phyloP scores from a whole-genome alignment of 192 early-diverging fungal species.

The Pilobolus umbonatus region DNA sequence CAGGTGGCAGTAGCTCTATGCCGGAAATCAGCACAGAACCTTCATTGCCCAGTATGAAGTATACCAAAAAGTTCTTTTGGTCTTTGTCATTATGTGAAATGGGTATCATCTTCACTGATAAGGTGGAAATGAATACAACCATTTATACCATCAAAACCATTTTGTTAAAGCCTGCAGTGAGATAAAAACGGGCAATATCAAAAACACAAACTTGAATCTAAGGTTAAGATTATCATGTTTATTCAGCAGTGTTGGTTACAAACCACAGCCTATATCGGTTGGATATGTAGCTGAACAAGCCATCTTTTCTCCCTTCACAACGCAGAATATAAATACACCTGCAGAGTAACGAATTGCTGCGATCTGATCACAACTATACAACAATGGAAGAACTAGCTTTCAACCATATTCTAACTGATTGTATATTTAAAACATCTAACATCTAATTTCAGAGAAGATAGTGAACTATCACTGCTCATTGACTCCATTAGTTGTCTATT shows the following conservation, averaged over 20 bases:
- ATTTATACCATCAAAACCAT: not conserved
- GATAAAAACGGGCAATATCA: not conserved
- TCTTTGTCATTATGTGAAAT: not conserved
- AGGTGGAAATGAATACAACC: not conserved
- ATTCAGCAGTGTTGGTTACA: not conserved
- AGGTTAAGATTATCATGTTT: not conserved
- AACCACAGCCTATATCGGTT: not conserved
- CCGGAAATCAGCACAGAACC: too few species aligned
- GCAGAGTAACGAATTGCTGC: too few species aligned
- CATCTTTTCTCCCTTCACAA: too few species aligned
- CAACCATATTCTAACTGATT: not conserved
- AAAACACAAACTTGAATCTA: not conserved
- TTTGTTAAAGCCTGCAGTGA: not conserved
- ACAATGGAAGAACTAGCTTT: not conserved
- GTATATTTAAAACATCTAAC: not conserved
- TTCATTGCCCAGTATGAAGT: not conserved
- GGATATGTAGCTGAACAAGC: not conserved
- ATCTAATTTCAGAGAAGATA: not conserved
- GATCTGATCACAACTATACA: too few species aligned
- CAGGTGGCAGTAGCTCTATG: too few species aligned
- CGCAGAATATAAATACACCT: too few species aligned
- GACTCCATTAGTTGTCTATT: too few species aligned
- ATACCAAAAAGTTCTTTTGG: not conserved
- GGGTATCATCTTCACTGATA: not conserved
- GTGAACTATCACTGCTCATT: not conserved